A percentile compares a stretch with the other conserved stretches of the same genome.
Conservation (phyloP, 805 yeast species). For the Candida lessepsii region DNA sequence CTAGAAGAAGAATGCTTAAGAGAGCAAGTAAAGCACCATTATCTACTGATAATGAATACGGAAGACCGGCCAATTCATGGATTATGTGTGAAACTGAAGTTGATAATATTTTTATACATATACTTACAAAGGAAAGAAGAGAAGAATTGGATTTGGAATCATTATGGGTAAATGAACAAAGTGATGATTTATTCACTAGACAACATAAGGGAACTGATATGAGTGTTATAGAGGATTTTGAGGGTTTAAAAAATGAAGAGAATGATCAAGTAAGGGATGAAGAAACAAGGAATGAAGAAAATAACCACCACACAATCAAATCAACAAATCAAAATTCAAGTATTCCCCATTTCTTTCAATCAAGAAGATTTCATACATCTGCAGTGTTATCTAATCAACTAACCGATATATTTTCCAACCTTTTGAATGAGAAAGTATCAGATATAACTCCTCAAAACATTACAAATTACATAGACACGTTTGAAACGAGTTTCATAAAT, state of each 20-base stretch:
- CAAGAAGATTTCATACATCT: conserved; percentile 23
- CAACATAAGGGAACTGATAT: conserved; percentile 5
- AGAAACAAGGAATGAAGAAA: too few relatives aligned
- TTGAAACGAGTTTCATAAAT: conserved; percentile 16
- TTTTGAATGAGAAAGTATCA: conserved; percentile 3
- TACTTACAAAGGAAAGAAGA: conserved; percentile 71
- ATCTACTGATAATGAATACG: conserved; percentile 56
- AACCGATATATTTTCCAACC: neutral
- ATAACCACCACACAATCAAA: too few relatives aligned
- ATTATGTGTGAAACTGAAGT: conserved; percentile 60
- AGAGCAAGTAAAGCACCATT: conserved; percentile 54
- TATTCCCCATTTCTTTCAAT: conserved; percentile 12
- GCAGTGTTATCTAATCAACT: neutral
- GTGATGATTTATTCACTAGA: conserved; percentile 1
- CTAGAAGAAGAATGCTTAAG: conserved; percentile 42
- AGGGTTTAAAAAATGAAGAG: too few relatives aligned
- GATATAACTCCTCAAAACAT: neutral
- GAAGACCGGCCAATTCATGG: conserved; percentile 71
- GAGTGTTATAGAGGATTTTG: neutral
- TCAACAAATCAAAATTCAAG: neutral
- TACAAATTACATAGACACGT: conserved; percentile 4
- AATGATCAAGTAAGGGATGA: too few relatives aligned
- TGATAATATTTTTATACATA: conserved; percentile 66
- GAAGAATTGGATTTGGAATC: conserved; percentile 66
- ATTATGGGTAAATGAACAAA: conserved; percentile 45